Percentiles rank a stretch among this genome's conserved stretches.
Evolutionary conservation across 331 rosid genomes (phyloP).

Genomic region (Quercus lobata): DNA sequence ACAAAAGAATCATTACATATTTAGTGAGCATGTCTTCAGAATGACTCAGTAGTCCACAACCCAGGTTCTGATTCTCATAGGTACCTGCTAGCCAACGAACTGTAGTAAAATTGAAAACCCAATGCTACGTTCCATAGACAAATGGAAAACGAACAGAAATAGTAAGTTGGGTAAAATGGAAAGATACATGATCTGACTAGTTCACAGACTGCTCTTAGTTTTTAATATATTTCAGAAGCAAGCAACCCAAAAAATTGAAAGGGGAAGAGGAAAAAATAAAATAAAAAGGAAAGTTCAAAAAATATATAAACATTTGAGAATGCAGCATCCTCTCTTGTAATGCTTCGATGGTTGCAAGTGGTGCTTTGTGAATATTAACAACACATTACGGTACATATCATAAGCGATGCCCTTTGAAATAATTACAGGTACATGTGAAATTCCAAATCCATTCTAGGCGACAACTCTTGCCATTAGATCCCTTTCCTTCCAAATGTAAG

Average conservation of each 20-base stretch:
- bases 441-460: not conserved
- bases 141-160: no score
- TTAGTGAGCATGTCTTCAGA: no score
- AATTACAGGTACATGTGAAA: conserved; percentile 14
- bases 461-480: not conserved
- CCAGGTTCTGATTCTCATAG: no score
- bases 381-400: conserved; percentile 18
- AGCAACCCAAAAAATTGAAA: not conserved
- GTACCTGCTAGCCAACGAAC: no score
- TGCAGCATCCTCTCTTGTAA: not conserved
- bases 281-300: not conserved
- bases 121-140: no score
- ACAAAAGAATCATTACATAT: no score
- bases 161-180: no score
- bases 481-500: not conserved
- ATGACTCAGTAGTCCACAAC: no score
- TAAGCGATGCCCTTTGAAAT: not conserved
- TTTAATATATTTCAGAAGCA: not conserved
- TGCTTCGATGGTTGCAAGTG: not conserved
- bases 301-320: not conserved
- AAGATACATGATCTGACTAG: not conserved
- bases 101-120: no score
- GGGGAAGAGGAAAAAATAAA: not conserved
- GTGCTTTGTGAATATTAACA: conserved; percentile 5
- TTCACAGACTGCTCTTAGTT: not conserved